Conservation (phyloP, 2,329 filamentous ascomycete genomes). For the Dissoconium aciculare region DNA sequence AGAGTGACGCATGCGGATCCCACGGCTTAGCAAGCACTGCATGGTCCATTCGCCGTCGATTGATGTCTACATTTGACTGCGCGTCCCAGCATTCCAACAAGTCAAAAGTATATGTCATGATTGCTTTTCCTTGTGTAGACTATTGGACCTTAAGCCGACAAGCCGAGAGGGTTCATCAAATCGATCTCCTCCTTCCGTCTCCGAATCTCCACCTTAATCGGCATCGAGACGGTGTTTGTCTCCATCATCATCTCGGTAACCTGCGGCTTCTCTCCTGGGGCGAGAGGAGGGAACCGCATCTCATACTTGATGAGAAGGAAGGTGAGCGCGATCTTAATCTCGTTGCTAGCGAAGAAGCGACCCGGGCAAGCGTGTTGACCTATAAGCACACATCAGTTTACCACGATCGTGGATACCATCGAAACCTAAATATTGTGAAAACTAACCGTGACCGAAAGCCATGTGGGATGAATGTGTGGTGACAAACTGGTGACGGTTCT, state of each 20-base stretch:
- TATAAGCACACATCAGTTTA: too few relatives aligned
- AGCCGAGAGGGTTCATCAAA: not conserved
- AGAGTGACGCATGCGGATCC: too few relatives aligned
- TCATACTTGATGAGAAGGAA: slow-evolving; percentile 24
- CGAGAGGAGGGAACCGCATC: slow-evolving; percentile 1
- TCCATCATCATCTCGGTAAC: not conserved
- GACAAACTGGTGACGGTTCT: slow-evolving; percentile 14
- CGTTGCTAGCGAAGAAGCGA: slow-evolving; percentile 22
- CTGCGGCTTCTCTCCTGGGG: not conserved
- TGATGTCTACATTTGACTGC: too few relatives aligned
- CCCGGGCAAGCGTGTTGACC: slow-evolving; percentile 9
- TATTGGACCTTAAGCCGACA: too few relatives aligned
- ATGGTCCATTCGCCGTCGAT: too few relatives aligned
- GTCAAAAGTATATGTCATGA: too few relatives aligned
- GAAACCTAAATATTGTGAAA: too few relatives aligned
- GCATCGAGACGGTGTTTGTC: not conserved
- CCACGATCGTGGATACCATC: too few relatives aligned
- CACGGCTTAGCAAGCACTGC: too few relatives aligned
- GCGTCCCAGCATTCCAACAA: too few relatives aligned
- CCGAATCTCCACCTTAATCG: not conserved
- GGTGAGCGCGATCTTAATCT: slow-evolving; percentile 23
- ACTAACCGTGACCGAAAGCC: slow-evolving; percentile 20
- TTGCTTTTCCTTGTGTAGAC: too few relatives aligned
- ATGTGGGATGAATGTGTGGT: slow-evolving; percentile 13
- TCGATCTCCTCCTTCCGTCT: not conserved